Evolutionary conservation across 495 filamentous ascomycete genomes (phyloP), one percentile per base, ranked within the genome.

Genomic region (Aspergillus baeticus): DNA sequence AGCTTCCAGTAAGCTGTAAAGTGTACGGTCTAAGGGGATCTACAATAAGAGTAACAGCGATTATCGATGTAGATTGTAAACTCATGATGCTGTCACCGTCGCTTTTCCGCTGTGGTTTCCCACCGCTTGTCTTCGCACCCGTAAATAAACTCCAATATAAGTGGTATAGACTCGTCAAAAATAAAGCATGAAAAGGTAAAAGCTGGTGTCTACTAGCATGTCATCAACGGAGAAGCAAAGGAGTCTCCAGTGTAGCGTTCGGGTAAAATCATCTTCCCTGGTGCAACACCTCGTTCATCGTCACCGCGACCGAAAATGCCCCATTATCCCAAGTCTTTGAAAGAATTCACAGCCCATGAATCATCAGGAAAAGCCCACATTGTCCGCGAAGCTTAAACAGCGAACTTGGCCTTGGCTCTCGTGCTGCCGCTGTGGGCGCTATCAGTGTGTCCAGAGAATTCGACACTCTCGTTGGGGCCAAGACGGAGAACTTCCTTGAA

Each of bases 361-460:
- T 63, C 57, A 54, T 63, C 49, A 62, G 60, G n/a, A 42, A 37
- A 59, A 54, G 35, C 39, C 37, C 20, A 18, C 21, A 26, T 50
- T 29, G 34, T 51, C 21, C 31, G 15, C 53, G 36, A 17, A 10
- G 48, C 48, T 69, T 84, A 98, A 59, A 89, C 93, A 20, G 81
- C 80, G 68, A 90, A 90, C 81, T 97, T 99, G 54, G 95, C 90
- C 80, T 94, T 96, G 29, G 94, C 94, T 55, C 95, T 84, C 11
- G 89, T 96, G 77, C 92, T 96, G 50, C 94, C 94, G 52, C 84
- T 86, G 69, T 95, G 89, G 42, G 94, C 92, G 62, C 85, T 88
- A 56, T 98, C 94, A 10, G 92, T 96, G 74, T 98, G 94, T 34
- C 95, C 94, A 3, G 90, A 92, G 78, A 98, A 98, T 76, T 98